Evolutionary conservation across 2,329 filamentous ascomycete genomes (phyloP).

Genomic region (Colletotrichum musicola): DNA sequence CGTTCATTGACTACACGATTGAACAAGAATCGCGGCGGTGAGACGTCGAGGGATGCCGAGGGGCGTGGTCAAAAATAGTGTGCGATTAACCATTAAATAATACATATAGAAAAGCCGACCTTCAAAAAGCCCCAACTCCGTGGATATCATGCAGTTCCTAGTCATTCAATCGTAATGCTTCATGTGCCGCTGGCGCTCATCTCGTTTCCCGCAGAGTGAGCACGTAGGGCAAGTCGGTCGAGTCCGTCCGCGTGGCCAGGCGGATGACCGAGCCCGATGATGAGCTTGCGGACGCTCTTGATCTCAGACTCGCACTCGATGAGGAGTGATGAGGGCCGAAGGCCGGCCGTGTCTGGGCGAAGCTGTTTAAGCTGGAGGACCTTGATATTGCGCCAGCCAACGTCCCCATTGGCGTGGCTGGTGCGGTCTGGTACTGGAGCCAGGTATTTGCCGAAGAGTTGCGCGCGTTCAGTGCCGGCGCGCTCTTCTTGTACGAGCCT

Average conservation of each 20-base stretch:
- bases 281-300: conserved; percentile 51
- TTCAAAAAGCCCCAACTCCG: conserved; percentile 21
- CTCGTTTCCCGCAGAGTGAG: conserved; percentile 40
- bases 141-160: conserved; percentile 35
- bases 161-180: conserved; percentile 34
- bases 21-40: neutral
- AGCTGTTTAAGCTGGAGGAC: conserved; percentile 53
- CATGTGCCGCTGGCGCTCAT: conserved; percentile 26
- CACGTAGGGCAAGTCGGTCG: conserved; percentile 51
- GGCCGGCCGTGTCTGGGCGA: conserved; percentile 57
- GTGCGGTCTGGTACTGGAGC: conserved; percentile 64
- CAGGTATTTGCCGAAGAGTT: conserved; percentile 59
- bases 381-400: conserved; percentile 52
- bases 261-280: conserved; percentile 60
- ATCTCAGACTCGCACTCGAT: conserved; percentile 56
- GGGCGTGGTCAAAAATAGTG: neutral
- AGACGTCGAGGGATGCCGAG: neutral
- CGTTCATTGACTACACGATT: neutral
- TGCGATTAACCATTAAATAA: conserved; percentile 33
- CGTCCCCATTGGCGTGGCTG: conserved; percentile 64
- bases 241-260: conserved; percentile 54
- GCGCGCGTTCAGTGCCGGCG: conserved; percentile 47
- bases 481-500: conserved; percentile 43
- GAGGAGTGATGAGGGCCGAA: conserved; percentile 53
- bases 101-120: conserved; percentile 7